These are phyloP conservation scores for Symbiodinium natans DNA, from an alignment of 73 alveolate genomes.

Conservation along the genomic window DNA sequence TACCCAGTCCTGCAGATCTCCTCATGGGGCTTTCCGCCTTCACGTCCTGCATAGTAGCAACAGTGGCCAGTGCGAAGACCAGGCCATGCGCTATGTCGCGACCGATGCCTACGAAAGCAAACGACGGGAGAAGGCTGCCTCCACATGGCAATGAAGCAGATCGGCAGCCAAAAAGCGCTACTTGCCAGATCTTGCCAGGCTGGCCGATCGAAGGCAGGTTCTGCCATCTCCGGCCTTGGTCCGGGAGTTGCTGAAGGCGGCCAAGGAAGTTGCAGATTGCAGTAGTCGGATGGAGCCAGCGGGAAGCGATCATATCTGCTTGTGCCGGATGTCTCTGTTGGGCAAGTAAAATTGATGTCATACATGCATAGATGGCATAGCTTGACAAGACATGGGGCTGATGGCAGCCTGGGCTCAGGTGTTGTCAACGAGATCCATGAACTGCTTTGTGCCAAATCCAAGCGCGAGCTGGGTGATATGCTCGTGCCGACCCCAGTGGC, in stretches of 20 bases:
- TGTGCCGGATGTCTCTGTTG: no score
- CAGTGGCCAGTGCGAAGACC: no score
- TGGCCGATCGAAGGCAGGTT: conserved; percentile 52
- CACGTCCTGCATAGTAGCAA: no score
- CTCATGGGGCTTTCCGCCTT: no score
- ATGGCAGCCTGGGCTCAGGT: background rate
- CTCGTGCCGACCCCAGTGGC: conserved; percentile 21
- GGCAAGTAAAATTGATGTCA: no score
- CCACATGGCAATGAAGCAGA: background rate
- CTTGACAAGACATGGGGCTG: no score
- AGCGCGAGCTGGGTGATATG: conserved; percentile 72
- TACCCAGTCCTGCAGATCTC: no score
- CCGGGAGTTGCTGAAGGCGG: conserved; percentile 89
- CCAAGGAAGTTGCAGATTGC: background rate
- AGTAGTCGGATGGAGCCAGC: no score
- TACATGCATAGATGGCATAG: no score
- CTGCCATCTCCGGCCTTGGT: conserved; percentile 74
- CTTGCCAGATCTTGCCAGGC: conserved; percentile 8
- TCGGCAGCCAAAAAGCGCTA: background rate
- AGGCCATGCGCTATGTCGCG: conserved; percentile 84
- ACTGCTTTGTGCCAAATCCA: conserved; percentile 50
- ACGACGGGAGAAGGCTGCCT: conserved; percentile 76
- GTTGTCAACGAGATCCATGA: conserved; percentile 86
- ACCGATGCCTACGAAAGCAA: conserved; percentile 71
- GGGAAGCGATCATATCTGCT: no score